Conservation (phyloP, 2,329 filamentous ascomycete genomes). For the Botrytis squamosa region DNA sequence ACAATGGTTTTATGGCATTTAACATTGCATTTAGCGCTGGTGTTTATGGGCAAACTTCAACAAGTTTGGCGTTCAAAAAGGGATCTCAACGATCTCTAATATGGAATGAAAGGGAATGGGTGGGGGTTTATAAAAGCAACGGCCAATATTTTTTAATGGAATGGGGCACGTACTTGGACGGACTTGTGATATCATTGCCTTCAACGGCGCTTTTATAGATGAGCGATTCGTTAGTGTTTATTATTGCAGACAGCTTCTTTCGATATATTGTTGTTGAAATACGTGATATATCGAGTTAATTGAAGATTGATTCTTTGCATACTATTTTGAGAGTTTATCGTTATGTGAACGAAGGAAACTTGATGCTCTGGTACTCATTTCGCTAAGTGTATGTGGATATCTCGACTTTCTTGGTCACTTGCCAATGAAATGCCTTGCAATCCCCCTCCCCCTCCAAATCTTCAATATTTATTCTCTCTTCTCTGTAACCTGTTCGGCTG, state of each 20-base stretch:
- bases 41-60: constrained; percentile 40
- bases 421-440: not conserved
- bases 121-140: constrained; percentile 19
- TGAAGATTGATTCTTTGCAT: not conserved
- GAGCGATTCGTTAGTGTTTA: not conserved
- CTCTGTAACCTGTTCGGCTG: not conserved
- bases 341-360: not conserved
- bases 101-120: constrained; percentile 4
- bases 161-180: constrained; percentile 12
- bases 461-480: not conserved
- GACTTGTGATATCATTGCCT: constrained; percentile 19
- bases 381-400: not conserved
- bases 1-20: constrained; percentile 24
- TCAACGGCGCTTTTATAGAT: constrained; percentile 24
- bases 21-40: constrained; percentile 39
- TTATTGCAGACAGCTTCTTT: not conserved
- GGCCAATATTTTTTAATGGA: constrained; percentile 9
- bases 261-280: not conserved
- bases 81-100: constrained; percentile 37
- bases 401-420: not conserved
- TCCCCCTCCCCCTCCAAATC: not conserved
- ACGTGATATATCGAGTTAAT: constrained; percentile 6
- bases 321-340: not conserved
- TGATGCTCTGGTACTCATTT: not conserved
- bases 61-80: constrained; percentile 38